Percentiles rank a stretch among this genome's conserved stretches.
Evolutionary conservation across 768 basidiomycete species (phyloP).

Genomic region (Mycena belliarum): DNA sequence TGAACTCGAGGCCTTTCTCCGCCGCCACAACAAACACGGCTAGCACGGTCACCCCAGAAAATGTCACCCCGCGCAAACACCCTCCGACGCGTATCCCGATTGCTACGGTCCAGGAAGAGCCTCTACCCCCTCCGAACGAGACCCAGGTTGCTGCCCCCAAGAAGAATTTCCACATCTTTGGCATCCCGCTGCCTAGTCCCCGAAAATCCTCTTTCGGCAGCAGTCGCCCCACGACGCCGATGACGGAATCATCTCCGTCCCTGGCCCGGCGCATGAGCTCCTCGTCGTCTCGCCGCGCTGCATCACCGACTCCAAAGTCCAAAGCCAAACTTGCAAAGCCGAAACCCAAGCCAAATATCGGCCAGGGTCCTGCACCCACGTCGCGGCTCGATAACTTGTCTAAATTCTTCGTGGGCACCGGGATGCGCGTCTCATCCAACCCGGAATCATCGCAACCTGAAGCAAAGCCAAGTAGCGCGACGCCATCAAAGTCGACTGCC

Average conservation of each 20-base stretch:
- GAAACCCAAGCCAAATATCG: constrained; percentile 9
- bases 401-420: constrained; percentile 22
- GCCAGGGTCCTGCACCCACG: constrained; percentile 4
- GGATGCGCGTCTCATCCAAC: constrained; percentile 15
- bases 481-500: neutral
- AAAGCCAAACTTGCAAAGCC: neutral
- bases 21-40: constrained; percentile 12
- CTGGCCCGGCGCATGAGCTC: constrained; percentile 1
- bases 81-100: constrained; percentile 18
- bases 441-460: constrained; percentile 2
- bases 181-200: constrained; percentile 21
- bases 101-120: constrained; percentile 13
- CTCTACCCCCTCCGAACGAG: neutral
- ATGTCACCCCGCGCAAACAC: constrained; percentile 18
- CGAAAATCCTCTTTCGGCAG: constrained; percentile 14
- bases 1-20: constrained; percentile 15
- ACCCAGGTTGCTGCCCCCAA: neutral
- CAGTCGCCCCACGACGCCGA: constrained; percentile 6
- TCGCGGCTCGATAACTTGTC: constrained; percentile 15
- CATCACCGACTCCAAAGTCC: constrained; percentile 5
- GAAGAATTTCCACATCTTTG: constrained; percentile 19
- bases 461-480: neutral
- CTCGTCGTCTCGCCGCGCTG: constrained; percentile 1
- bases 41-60: constrained; percentile 15
- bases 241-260: neutral